Percentiles rank a stretch among this genome's conserved stretches.
These are phyloP conservation scores for Umbelopsis isabellina DNA, from an alignment of 192 early-diverging fungal species.

Conservation along the genomic window DNA sequence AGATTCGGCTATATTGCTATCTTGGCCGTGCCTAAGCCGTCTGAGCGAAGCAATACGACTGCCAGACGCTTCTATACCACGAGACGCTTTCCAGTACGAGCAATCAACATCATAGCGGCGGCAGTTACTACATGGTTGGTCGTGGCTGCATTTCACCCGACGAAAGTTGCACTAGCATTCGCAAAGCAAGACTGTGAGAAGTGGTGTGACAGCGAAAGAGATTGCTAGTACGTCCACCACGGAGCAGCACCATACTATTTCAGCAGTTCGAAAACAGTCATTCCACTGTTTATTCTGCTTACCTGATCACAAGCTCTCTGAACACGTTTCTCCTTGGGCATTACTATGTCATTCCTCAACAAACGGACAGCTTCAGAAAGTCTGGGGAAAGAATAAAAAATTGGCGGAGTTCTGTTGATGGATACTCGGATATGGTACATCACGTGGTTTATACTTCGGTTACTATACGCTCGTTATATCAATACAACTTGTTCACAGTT, in stretches of 20 bases:
- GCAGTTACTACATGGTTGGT: neutral
- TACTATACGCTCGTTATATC: too few species aligned
- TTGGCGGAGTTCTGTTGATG: too few species aligned
- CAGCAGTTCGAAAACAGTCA: neutral
- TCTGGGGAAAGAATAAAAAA: too few species aligned
- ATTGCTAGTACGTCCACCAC: neutral
- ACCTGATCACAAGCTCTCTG: slow-evolving; percentile 8
- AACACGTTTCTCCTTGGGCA: neutral
- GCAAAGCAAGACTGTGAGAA: neutral
- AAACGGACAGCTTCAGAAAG: too few species aligned
- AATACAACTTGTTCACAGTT: too few species aligned
- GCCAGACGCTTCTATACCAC: neutral
- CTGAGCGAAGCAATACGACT: neutral
- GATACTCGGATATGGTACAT: too few species aligned
- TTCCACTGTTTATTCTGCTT: neutral
- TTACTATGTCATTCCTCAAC: neutral
- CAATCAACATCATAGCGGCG: slow-evolving; percentile 1
- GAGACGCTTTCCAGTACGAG: neutral
- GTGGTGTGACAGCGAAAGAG: neutral
- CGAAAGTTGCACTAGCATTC: neutral
- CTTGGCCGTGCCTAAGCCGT: neutral
- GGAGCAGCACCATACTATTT: neutral
- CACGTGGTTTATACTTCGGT: too few species aligned
- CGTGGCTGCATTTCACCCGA: neutral
- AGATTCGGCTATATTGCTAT: neutral